Percentiles rank a stretch among this genome's conserved stretches.
phyloP scores from a whole-genome alignment of 495 filamentous ascomycete genomes.

The Lophium mytilinum region DNA sequence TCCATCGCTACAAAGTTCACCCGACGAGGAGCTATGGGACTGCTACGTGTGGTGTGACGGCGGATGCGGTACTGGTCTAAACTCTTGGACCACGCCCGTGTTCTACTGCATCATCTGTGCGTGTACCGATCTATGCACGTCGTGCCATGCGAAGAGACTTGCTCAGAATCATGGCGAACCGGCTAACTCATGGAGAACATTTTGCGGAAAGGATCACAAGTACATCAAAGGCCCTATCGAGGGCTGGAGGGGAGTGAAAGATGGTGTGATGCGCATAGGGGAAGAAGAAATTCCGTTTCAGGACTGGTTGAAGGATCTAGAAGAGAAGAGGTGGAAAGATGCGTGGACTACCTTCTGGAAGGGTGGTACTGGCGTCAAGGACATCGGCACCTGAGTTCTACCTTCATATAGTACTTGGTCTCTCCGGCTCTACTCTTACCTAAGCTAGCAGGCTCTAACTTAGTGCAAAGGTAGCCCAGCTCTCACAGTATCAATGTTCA shows the following conservation, averaged over 20 bases:
- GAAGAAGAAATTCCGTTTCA: slow-evolving; percentile 20
- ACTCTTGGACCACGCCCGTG: neutral
- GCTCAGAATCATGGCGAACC: neutral
- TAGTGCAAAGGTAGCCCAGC: too few relatives aligned
- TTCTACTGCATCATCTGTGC: slow-evolving; percentile 9
- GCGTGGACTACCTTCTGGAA: slow-evolving; percentile 21
- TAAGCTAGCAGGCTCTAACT: too few relatives aligned
- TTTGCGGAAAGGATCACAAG: slow-evolving; percentile 18
- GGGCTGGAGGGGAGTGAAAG: slow-evolving; percentile 27
- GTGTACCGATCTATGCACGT: slow-evolving; percentile 7
- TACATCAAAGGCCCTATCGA: slow-evolving; percentile 25
- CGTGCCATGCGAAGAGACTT: neutral
- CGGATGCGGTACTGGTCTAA: neutral
- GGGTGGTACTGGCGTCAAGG: too few relatives aligned
- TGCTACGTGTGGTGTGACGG: neutral
- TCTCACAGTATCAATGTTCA: too few relatives aligned
- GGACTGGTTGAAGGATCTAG: slow-evolving; percentile 19
- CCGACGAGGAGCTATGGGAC: neutral
- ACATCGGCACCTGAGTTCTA: too few relatives aligned
- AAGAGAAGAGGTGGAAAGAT: slow-evolving; percentile 10
- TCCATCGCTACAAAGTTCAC: neutral
- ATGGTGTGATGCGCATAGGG: slow-evolving; percentile 21
- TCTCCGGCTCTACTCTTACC: too few relatives aligned
- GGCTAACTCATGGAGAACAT: neutral
- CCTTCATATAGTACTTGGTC: too few relatives aligned